Percentiles rank a stretch among this genome's conserved stretches.
phyloP scores from a whole-genome alignment of 306 rosid genomes.

The Oxytropis ochrocephala region DNA sequence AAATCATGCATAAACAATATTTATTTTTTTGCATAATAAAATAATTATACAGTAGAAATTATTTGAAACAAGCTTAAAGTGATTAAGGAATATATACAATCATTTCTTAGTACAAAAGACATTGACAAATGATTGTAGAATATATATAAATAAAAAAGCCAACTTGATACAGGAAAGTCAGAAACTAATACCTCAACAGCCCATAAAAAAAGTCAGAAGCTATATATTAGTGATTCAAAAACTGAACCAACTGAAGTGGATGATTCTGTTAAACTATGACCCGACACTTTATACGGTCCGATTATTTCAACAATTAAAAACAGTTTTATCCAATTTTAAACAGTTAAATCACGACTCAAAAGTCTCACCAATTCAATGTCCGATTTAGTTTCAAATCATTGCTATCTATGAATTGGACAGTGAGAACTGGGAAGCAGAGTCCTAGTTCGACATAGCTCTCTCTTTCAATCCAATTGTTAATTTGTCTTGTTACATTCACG shows the following conservation, averaged over 20 bases:
- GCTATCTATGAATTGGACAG: background rate
- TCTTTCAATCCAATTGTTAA: slow-evolving; percentile 27
- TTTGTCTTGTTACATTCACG: slow-evolving; percentile 33
- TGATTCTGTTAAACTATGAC: no score
- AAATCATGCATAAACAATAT: background rate
- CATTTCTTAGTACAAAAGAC: background rate
- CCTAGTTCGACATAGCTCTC: slow-evolving; percentile 13
- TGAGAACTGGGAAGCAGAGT: slow-evolving; percentile 26
- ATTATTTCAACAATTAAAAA: no score
- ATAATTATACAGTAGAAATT: background rate
- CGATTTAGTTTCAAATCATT: no score
- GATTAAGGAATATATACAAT: background rate
- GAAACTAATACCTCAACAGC: background rate
- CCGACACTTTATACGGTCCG: no score
- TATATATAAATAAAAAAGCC: background rate
- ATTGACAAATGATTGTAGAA: background rate
- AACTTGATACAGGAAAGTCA: slow-evolving; percentile 10
- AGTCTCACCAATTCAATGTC: no score
- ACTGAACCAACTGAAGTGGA: no score
- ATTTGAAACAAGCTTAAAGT: background rate
- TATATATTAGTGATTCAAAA: no score
- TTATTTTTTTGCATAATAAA: background rate
- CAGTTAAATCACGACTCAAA: no score
- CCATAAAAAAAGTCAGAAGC: slow-evolving; percentile 4
- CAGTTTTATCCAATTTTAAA: no score